A percentile compares a stretch with the other conserved stretches of the same genome.
Conservation (phyloP, 139 green algal genomes). For the Chlamydomonas applanata region DNA sequence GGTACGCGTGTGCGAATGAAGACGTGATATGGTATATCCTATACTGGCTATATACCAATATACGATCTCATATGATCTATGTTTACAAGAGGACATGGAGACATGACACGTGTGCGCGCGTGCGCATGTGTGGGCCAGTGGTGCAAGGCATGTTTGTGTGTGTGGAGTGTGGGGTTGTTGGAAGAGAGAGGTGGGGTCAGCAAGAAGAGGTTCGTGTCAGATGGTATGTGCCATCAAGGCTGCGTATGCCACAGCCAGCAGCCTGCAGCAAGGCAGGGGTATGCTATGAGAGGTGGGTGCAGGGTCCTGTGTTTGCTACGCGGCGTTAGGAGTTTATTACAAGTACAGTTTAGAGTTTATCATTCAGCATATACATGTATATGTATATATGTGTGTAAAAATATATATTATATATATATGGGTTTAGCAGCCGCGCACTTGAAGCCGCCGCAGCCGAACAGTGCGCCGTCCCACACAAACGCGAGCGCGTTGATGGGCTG, state of each 20-base stretch:
- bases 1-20: neutral
- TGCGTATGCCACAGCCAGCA: neutral
- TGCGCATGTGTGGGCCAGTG: neutral
- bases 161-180: neutral
- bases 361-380: neutral
- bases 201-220: neutral
- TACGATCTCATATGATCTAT: too few relatives aligned
- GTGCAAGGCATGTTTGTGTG: neutral
- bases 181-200: neutral
- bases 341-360: too few relatives aligned
- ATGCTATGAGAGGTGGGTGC: neutral
- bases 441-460: slow-evolving; percentile 74
- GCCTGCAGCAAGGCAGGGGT: neutral
- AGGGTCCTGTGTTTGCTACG: neutral
- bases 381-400: neutral
- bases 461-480: slow-evolving; percentile 76
- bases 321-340: too few relatives aligned
- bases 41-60: too few relatives aligned
- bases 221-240: neutral
- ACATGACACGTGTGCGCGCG: neutral
- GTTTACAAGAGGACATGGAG: too few relatives aligned
- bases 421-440: slow-evolving; percentile 43
- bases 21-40: too few relatives aligned
- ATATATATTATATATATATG: neutral
- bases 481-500: slow-evolving; percentile 75